Base-by-base conservation (phyloP, 2,329 filamentous ascomycete genomes). In the Sarocladium oryzae region DNA sequence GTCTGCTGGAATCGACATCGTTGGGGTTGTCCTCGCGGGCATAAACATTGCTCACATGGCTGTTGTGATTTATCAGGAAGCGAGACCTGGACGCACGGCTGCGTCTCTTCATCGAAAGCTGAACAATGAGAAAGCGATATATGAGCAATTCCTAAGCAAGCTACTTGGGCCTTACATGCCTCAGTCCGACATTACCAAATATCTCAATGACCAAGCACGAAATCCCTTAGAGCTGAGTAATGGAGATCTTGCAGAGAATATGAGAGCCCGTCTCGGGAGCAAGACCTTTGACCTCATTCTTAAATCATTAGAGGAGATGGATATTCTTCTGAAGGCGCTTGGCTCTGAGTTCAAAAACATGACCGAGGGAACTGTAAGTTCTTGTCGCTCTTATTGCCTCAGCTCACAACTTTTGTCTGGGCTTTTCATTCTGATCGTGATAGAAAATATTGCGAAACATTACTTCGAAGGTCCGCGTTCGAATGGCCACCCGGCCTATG, bases 41-140 rank as follows among this genome's bases (percentile, higher is more conserved):
- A 26, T 45, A 21, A 30, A 18, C n/a, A 26, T 45, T 4, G 40
- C 23, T 5, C 40, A 45, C 16, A 8, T 45, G 23, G 40, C 40
- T 4, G 40, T 30, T 10, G 15, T 45, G 5, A 11, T 20, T 4
- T 45, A 45, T n/a, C 40, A 45, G 23, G 40, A 45, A 28, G 40
- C 40, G 7, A 26, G 40, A n/a, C 40, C 40, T 5, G 40, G 40
- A 4, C 21, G 40, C 11, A 45, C 40, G 7, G 40, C 40, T 30
- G n/a, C 7, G 11, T 45, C 40, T 4, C 24, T 45, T 9, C 21
- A 30, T n/a, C 40, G 40, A 15, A 26, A 45, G 40, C 40, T 45
- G 6, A 45, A 45, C 40, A 45, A 45, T n/a, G 21, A 45, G 40
- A 45, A 45, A 23, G 40, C 40, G 5, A 45, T 45, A 8, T 45